Conservation (phyloP, 2,329 filamentous ascomycete species). For the Nigrospora sphaerica region DNA sequence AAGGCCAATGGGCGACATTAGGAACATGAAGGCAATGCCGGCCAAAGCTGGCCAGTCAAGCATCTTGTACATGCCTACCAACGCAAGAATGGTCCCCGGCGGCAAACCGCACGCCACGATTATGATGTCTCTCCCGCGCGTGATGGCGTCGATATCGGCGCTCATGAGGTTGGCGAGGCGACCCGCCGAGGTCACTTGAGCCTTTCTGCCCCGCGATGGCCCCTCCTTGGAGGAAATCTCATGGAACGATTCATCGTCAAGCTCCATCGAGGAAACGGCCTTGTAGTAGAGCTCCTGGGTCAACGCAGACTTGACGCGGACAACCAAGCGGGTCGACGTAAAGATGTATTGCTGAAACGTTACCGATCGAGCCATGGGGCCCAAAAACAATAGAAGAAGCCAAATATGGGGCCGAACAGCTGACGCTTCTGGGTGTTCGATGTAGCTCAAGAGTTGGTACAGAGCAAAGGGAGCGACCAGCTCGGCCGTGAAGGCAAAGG, state of each 20-base stretch:
- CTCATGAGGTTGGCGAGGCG: conserved; percentile 51
- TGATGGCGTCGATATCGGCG: conserved; percentile 50
- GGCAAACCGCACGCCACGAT: conserved; percentile 37
- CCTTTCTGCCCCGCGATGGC: conserved; percentile 17
- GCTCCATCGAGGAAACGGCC: conserved; percentile 47
- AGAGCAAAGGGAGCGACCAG: conserved; percentile 46
- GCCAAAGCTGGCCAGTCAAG: conserved; percentile 49
- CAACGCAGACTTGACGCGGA: conserved; percentile 48
- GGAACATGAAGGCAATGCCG: conserved; percentile 39
- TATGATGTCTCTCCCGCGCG: conserved; percentile 42
- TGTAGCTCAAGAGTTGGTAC: conserved; percentile 44
- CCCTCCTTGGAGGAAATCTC: conserved; percentile 17
- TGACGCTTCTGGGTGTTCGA: conserved; percentile 37
- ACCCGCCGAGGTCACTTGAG: conserved; percentile 37
- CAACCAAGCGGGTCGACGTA: conserved; percentile 46
- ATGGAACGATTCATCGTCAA: conserved; percentile 46
- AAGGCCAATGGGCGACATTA: conserved; percentile 42
- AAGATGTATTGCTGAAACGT: conserved; percentile 52
- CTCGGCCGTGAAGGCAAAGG: conserved; percentile 32
- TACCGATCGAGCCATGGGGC: conserved; percentile 40
- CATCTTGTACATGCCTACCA: conserved; percentile 46
- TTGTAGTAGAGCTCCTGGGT: conserved; percentile 52
- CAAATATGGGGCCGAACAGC: conserved; percentile 42
- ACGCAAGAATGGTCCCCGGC: conserved; percentile 36
- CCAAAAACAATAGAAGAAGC: conserved; percentile 45